A percentile compares a stretch with the other conserved stretches of the same genome.
Evolutionary conservation across 1,139 yeast genomes (phyloP).

Genomic region (Yamadazyma friedrichii): DNA sequence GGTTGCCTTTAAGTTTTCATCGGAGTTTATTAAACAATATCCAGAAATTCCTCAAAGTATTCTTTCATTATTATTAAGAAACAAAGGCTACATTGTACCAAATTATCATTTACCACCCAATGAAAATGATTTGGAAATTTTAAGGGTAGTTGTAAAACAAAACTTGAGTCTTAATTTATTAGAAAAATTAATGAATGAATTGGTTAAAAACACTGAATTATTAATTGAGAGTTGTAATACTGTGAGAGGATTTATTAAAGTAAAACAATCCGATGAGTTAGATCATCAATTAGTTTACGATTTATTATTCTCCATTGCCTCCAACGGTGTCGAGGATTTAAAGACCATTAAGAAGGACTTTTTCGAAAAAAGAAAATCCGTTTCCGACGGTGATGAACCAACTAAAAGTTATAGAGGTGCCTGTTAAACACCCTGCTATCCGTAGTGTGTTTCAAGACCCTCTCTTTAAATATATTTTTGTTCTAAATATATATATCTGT

Average conservation of each 20-base stretch:
- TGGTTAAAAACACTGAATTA: constrained; percentile 54
- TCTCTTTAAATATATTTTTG: no score
- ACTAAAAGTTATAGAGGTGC: constrained; percentile 52
- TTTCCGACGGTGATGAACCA: constrained; percentile 27
- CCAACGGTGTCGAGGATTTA: constrained; percentile 33
- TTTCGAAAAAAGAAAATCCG: constrained; percentile 13
- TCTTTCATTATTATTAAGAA: constrained; percentile 69
- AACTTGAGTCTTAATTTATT: constrained; percentile 70
- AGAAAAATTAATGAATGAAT: constrained; percentile 68
- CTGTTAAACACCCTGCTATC: constrained; percentile 29
- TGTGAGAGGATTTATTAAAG: constrained; percentile 22
- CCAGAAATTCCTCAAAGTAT: constrained; percentile 88
- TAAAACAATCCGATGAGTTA: constrained; percentile 19
- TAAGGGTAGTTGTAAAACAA: constrained; percentile 81
- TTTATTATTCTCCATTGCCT: constrained; percentile 38
- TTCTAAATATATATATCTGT: no score
- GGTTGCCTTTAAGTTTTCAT: constrained; percentile 76
- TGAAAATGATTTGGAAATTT: constrained; percentile 57
- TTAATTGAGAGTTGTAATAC: constrained; percentile 40
- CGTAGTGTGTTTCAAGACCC: no score
- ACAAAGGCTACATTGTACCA: constrained; percentile 85
- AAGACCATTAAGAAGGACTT: constrained; percentile 23
- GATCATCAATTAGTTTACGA: constrained; percentile 27
- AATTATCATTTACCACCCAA: constrained; percentile 80
- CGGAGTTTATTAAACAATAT: constrained; percentile 53